Base-by-base conservation (phyloP, 2,329 filamentous ascomycete species). In the Chaetomium sp. region DNA sequence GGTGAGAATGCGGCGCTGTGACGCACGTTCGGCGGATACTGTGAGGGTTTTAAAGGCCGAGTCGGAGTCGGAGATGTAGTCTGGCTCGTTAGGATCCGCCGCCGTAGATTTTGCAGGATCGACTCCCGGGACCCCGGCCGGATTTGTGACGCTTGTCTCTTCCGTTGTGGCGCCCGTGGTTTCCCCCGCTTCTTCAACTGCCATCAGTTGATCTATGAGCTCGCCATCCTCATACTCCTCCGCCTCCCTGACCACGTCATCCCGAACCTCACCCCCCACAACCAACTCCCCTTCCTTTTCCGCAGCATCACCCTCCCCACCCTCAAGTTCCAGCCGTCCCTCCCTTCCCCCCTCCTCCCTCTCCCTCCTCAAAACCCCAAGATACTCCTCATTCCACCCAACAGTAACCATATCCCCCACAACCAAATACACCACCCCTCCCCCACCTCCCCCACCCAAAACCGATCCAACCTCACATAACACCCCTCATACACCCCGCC, bases 311-410 rank as follows among this genome's bases (percentile, higher is more conserved):
- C 33, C 21, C 27, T 60, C 55, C 55, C 38, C 16, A 2, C 16
- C n/a, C 12, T 19, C 57, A 25, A 31, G 6, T 4, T 38, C 7
- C 53, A 47, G 0, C 23, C 21, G n/a, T 45, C 35, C n/a, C 38
- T 53, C 19, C 50, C 23, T 31, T 27, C 27, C 45, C 21, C 1
- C 23, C 25, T 57, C 57, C 33, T 60, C 51, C 35, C 45, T 56
- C 38, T 67, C 60, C n/a, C 49, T 60, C 33, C 65, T 63, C 13
- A 71, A 60, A 23, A 73, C 65, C 23, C 73, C 70, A 59, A 77
- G 47, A 59, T 81, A 79, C 2, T 74, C 72, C 38, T 78, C 77
- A 65, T 83, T 79, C 81, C 81, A 83, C 2, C 83, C 83, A 10
- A 85, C 72, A 0, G 79, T 75, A 12, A 73, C 70, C 21, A 85